Percentiles rank a stretch among this genome's conserved stretches.
These are phyloP conservation scores for Torulaspora quercuum DNA, from an alignment of 805 yeast genomes.

Conservation along the genomic window DNA sequence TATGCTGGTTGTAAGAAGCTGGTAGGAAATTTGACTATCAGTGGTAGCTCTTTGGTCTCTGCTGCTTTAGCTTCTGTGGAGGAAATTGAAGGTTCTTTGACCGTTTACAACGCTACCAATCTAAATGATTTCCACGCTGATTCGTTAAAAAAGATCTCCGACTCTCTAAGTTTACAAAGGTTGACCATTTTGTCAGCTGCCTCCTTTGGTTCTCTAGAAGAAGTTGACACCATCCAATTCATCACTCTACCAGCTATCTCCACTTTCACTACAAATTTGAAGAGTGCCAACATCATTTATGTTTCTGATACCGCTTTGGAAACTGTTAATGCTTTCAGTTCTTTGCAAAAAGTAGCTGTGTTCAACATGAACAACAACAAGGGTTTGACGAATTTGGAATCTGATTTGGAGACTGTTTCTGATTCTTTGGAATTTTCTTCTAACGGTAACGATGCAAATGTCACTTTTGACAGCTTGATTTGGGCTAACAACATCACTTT, in stretches of 20 bases:
- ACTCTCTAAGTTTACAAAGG: conserved; percentile 56
- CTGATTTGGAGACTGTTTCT: conserved; percentile 70
- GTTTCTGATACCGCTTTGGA: conserved; percentile 72
- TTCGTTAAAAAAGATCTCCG: conserved; percentile 68
- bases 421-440: conserved; percentile 73
- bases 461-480: conserved; percentile 61
- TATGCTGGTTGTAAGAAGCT: conserved; percentile 73
- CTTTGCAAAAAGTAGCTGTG: conserved; percentile 44
- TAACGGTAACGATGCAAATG: conserved; percentile 76
- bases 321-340: conserved; percentile 60
- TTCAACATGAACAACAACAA: conserved; percentile 90
- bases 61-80: conserved; percentile 72
- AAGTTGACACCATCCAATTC: conserved; percentile 78
- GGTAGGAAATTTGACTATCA: conserved; percentile 71
- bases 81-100: conserved; percentile 74
- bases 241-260: conserved; percentile 83
- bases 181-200: conserved; percentile 66
- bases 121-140: conserved; percentile 74
- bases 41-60: conserved; percentile 54
- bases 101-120: conserved; percentile 58
- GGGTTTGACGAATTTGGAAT: conserved; percentile 66
- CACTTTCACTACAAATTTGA: conserved; percentile 65
- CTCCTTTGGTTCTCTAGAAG: conserved; percentile 71
- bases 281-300: conserved; percentile 64
- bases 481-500: conserved; percentile 89